Conservation (phyloP, 108 stramenopile genomes). For the Nitzschia inconspicua region DNA sequence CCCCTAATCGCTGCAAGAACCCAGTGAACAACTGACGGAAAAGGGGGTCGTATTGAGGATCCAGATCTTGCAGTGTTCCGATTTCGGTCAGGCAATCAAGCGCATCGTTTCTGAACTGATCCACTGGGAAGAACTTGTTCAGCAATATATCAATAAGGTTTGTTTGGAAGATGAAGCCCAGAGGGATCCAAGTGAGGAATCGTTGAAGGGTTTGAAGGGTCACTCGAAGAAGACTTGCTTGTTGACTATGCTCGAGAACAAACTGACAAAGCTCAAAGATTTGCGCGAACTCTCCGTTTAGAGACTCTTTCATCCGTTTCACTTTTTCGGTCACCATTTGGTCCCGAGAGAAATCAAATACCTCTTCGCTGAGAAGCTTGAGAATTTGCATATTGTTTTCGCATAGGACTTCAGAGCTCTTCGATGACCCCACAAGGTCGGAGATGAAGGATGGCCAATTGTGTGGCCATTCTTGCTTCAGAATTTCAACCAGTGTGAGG, state of each 20-base stretch:
- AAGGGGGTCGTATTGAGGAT: conserved; percentile 88
- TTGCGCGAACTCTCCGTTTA: conserved; percentile 93
- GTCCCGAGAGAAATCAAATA: conserved; percentile 96
- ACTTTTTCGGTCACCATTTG: conserved; percentile 95
- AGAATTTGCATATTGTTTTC: conserved; percentile 99
- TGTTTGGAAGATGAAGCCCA: conserved; percentile 97
- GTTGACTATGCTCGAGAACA: conserved; percentile 86
- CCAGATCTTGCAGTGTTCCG: conserved; percentile 85
- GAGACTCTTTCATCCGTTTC: conserved; percentile 82
- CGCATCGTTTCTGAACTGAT: conserved; percentile 88
- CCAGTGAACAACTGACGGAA: conserved; percentile 81
- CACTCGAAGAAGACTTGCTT: conserved; percentile 79
- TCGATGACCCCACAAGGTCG: conserved; percentile 91
- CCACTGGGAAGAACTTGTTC: conserved; percentile 91
- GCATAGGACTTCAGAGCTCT: conserved; percentile 90
- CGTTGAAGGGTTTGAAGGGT: conserved; percentile 94
- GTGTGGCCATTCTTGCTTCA: conserved; percentile 99
- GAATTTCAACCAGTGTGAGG: conserved; percentile 94
- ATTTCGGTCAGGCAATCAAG: conserved; percentile 98
- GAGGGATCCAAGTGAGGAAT: conserved; percentile 98
- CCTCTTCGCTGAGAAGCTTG: conserved; percentile 96
- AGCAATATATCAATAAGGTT: conserved; percentile 87
- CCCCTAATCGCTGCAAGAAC: conserved; percentile 72
- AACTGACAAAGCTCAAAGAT: conserved; percentile 98
- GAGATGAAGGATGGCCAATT: conserved; percentile 99